A percentile compares a stretch with the other conserved stretches of the same genome.
These are phyloP conservation scores for Macadamia tetraphylla DNA, from an alignment of 164 flowering plant species.

Conservation along the genomic window DNA sequence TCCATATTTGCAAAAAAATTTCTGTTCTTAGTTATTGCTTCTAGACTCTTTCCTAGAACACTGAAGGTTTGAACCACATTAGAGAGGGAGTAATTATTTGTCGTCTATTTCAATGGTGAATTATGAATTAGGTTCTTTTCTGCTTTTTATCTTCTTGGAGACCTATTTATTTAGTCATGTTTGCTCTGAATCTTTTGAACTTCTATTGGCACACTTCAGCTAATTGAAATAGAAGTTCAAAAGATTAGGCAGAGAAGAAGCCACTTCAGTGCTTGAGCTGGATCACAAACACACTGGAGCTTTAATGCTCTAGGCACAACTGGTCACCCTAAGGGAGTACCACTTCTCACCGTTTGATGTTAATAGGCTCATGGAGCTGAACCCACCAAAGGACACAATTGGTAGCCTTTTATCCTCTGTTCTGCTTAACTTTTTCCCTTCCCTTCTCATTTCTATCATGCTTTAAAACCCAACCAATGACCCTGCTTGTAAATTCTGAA, in stretches of 20 bases:
- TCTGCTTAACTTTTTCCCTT: constrained; percentile 1
- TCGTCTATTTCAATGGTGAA: too few species aligned
- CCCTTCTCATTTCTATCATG: background rate
- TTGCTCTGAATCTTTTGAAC: background rate
- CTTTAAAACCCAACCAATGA: background rate
- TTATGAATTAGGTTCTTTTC: too few species aligned
- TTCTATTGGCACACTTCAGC: background rate
- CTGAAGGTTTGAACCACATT: too few species aligned
- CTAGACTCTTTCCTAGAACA: too few species aligned
- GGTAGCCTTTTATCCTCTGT: constrained; percentile 37
- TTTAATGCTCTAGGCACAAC: constrained; percentile 86
- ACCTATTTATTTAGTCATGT: background rate
- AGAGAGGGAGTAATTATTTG: too few species aligned
- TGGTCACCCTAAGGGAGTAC: constrained; percentile 86
- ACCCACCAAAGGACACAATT: constrained; percentile 84
- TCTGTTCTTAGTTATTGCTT: too few species aligned
- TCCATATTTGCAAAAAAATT: too few species aligned
- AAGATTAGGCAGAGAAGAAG: constrained; percentile 76
- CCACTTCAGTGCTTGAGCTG: constrained; percentile 87
- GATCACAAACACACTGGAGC: constrained; percentile 93
- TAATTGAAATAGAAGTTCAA: constrained; percentile 1
- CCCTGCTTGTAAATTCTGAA: background rate
- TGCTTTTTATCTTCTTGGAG: too few species aligned
- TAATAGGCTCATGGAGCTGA: constrained; percentile 74
- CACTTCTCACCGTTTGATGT: constrained; percentile 90